Evolutionary conservation across 2,329 filamentous ascomycete species (phyloP), one percentile per base, ranked within the genome.

Genomic region (Cytospora mali): DNA sequence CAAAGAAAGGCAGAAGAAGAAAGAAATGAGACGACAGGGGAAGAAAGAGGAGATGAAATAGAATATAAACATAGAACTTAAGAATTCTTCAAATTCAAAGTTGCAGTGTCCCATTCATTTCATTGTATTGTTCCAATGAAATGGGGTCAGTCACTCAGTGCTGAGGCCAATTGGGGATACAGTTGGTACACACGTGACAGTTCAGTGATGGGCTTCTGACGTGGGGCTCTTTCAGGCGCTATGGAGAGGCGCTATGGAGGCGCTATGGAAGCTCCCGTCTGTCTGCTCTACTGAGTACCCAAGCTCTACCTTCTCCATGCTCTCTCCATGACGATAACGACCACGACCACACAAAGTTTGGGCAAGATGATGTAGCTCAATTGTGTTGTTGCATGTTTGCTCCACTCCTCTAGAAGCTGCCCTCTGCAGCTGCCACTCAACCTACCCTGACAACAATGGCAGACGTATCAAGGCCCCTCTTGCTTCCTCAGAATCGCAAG

Each of bases 401-500:
- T n/a, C 57, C 29, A 57, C 25, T 29, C 31, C 33, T 35, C 29
- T 49, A 52, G 33, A 61, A 61, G 64, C 62, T 66, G 61, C 64
- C 48, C 35, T 11, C 14, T 29, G 64, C 64, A 58, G 64, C 61
- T 21, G 13, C 13, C 18, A n/a, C 25, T 29, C 29, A 23, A 23
- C 56, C 27, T 35, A 39, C 35, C 35, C n/a, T 18, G 35, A 28
- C 66, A n/a, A 69, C 68, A 54, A 73, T 73, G 71, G 72, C 73
- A 33, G 69, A 74, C 59, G 62, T 68, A 14, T 67, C 69, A 21
- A 77, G 80, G 48, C 82, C 84, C 48, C 79, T 82, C 49, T 79
- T 89, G 66, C 77, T 87, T 31, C 79, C 85, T 21, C 84, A 95
- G 82, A 97, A 97, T 75, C 91, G 93, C 74, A 93, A 90, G 74